Evolutionary conservation across 805 yeast species (phyloP).

Genomic region (Candida oleophila): DNA sequence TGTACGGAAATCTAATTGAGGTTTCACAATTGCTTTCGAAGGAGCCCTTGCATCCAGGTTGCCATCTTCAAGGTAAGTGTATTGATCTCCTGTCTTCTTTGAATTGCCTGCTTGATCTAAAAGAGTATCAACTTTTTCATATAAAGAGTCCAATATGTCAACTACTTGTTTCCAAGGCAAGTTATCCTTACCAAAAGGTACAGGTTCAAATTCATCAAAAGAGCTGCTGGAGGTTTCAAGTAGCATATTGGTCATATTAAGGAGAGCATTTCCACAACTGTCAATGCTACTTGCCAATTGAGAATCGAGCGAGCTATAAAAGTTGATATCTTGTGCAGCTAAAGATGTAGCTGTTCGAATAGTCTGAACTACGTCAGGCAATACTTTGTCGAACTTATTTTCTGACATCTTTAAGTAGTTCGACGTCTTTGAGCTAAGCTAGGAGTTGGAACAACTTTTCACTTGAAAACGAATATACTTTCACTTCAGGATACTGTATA

Average conservation of each 20-base stretch:
- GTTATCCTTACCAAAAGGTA: slow-evolving; percentile 43
- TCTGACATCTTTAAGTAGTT: neutral
- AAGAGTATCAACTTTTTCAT: slow-evolving; percentile 75
- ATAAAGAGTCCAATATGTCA: slow-evolving; percentile 61
- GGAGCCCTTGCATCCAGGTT: slow-evolving; percentile 26
- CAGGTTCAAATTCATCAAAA: slow-evolving; percentile 16
- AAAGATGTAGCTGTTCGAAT: slow-evolving; percentile 68
- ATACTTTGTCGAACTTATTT: slow-evolving; percentile 16
- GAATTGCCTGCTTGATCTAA: slow-evolving; percentile 45
- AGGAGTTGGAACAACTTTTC: neutral
- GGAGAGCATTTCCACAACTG: slow-evolving; percentile 39
- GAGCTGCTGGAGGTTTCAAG: slow-evolving; percentile 28
- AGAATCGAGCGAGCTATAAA: slow-evolving; percentile 62
- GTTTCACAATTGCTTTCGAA: slow-evolving; percentile 44
- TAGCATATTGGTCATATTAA: slow-evolving; percentile 47
- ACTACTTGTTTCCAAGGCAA: slow-evolving; percentile 63
- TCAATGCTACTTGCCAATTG: slow-evolving; percentile 40
- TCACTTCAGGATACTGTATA: slow-evolving; percentile 1
- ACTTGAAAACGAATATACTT: neutral
- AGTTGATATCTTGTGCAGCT: slow-evolving; percentile 78
- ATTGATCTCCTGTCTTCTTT: slow-evolving; percentile 13
- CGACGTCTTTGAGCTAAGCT: neutral
- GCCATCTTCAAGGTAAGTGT: slow-evolving; percentile 54
- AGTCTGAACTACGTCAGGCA: slow-evolving; percentile 52
- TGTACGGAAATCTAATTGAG: slow-evolving; percentile 60